These are phyloP conservation scores for Paramecium biaurelia DNA, from an alignment of 73 alveolate genomes.

Conservation along the genomic window DNA sequence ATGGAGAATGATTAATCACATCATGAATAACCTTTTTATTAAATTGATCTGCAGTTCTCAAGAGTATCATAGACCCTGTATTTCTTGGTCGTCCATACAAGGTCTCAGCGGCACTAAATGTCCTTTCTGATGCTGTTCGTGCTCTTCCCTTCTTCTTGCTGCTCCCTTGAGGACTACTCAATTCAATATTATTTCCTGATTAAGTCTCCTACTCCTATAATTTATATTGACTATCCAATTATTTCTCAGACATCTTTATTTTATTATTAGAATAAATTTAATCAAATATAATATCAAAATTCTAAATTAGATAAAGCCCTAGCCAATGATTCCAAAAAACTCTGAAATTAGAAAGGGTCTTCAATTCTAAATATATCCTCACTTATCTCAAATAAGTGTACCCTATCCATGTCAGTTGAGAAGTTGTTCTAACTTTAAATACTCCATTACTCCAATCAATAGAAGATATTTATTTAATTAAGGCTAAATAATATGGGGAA, in stretches of 20 bases:
- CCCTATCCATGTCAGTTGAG: background rate
- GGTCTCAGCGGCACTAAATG: background rate
- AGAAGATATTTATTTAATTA: background rate
- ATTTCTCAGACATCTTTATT: conserved; percentile 3
- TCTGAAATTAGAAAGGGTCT: background rate
- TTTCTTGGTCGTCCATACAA: background rate
- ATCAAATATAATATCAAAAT: conserved; percentile 4
- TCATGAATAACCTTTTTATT: conserved; percentile 42
- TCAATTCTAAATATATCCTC: conserved; percentile 54
- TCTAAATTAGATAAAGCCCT: background rate
- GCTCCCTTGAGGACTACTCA: background rate
- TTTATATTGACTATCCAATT: background rate
- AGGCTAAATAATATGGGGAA: too few relatives aligned
- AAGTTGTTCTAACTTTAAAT: background rate
- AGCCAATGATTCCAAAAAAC: background rate
- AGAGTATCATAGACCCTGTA: background rate
- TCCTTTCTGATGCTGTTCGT: background rate
- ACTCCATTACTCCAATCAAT: conserved; percentile 18
- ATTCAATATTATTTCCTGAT: background rate
- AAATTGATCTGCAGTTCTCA: conserved; percentile 36
- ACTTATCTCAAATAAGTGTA: background rate
- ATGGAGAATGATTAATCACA: background rate
- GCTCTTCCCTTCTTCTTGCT: background rate
- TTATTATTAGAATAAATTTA: background rate
- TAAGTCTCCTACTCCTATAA: background rate